Percentiles rank a stretch among this genome's conserved stretches.
These are phyloP conservation scores for Globisporangium echinulatum DNA, from an alignment of 352 stramenopile species.

Conservation along the genomic window DNA sequence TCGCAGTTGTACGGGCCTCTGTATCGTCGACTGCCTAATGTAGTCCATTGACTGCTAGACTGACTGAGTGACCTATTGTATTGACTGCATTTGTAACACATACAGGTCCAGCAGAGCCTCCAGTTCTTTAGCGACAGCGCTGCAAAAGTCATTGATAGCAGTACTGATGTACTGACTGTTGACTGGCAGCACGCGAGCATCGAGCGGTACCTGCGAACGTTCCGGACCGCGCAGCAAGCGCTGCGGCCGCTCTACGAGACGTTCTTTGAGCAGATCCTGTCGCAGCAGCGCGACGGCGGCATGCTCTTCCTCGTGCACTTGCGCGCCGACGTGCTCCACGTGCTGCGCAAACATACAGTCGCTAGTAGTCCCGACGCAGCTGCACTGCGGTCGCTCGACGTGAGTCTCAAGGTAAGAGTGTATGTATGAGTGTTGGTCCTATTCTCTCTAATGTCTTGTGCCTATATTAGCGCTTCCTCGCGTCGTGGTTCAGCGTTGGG, in stretches of 20 bases:
- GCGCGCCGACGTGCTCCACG: constrained; percentile 57
- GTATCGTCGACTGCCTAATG: not conserved
- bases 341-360: constrained; percentile 47
- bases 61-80: too few relatives aligned
- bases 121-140: constrained; percentile 52
- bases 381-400: constrained; percentile 61
- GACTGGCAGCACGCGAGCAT: constrained; percentile 69
- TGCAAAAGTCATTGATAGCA: constrained; percentile 18
- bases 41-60: too few relatives aligned
- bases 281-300: constrained; percentile 66
- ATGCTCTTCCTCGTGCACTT: constrained; percentile 83
- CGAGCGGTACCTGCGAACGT: constrained; percentile 71
- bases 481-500: constrained; percentile 90
- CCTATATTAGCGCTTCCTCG: constrained; percentile 63
- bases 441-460: not conserved
- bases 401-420: constrained; percentile 51
- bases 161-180: constrained; percentile 8
- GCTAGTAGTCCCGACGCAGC: constrained; percentile 29
- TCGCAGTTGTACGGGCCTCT: constrained; percentile 21
- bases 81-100: not conserved
- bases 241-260: constrained; percentile 70
- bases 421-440: not conserved
- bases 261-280: constrained; percentile 80
- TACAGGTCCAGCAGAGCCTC: constrained; percentile 47
- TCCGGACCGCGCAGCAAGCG: constrained; percentile 47